Evolutionary conservation across 1,139 yeast genomes (phyloP).

Genomic region (Saccharomycopsis hybrid): DNA sequence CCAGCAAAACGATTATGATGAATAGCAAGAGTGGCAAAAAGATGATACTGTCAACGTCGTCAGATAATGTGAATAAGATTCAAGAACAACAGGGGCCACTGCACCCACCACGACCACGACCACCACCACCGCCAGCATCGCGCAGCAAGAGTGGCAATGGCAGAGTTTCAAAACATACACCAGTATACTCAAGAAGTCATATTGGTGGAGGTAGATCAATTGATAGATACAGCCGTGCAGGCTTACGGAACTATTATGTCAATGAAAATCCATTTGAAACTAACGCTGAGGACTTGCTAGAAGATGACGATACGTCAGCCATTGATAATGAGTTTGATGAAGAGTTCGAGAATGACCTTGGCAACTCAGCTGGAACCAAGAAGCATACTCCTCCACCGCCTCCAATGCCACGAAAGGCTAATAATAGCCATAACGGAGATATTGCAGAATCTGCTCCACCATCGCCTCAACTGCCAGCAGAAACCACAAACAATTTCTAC

Average conservation of each 20-base stretch:
- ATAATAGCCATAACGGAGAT: neutral
- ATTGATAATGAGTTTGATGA: slow-evolving; percentile 8
- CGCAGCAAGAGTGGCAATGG: neutral
- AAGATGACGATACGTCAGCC: neutral
- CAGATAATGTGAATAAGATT: too few relatives aligned
- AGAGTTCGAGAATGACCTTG: neutral
- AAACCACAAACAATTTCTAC: too few relatives aligned
- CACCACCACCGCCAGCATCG: too few relatives aligned
- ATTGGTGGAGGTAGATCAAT: slow-evolving; percentile 1
- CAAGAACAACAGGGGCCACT: too few relatives aligned
- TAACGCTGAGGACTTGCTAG: neutral
- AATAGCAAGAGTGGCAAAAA: too few relatives aligned
- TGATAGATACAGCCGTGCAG: slow-evolving; percentile 15
- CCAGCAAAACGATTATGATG: too few relatives aligned
- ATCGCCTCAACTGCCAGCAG: too few relatives aligned
- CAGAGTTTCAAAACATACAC: neutral
- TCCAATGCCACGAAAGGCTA: slow-evolving; percentile 9
- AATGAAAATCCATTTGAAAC: slow-evolving; percentile 15
- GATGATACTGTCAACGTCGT: too few relatives aligned
- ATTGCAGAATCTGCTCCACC: too few relatives aligned
- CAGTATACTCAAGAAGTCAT: neutral
- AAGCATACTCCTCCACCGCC: slow-evolving; percentile 4
- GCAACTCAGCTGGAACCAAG: neutral
- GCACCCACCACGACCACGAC: too few relatives aligned
- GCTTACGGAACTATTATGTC: slow-evolving; percentile 17